Conservation (phyloP, 2,329 filamentous ascomycete species). For the Venturia pyrina region DNA sequence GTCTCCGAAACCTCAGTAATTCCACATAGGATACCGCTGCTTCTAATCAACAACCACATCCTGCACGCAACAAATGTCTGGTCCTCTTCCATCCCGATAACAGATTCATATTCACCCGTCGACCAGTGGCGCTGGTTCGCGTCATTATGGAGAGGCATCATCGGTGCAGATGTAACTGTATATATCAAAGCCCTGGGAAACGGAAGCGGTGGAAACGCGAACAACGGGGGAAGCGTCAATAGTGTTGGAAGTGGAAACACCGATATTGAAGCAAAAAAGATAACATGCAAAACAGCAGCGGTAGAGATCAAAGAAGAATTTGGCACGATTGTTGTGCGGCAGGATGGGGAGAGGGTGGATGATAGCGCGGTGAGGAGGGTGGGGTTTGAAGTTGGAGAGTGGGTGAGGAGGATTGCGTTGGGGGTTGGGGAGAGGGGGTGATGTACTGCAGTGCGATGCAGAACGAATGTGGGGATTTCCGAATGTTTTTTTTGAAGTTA, state of each 20-base stretch:
- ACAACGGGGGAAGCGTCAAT: too few species aligned
- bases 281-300: slow-evolving; percentile 12
- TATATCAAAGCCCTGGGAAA: slow-evolving; percentile 44
- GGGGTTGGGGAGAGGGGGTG: neutral
- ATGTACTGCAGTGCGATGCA: neutral
- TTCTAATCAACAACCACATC: slow-evolving; percentile 70
- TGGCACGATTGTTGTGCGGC: slow-evolving; percentile 29
- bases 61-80: slow-evolving; percentile 68
- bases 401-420: slow-evolving; percentile 37
- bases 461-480: too few species aligned
- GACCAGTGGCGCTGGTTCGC: slow-evolving; percentile 99
- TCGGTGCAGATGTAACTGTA: slow-evolving; percentile 71
- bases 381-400: slow-evolving; percentile 82
- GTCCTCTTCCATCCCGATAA: slow-evolving; percentile 62
- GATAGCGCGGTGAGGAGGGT: slow-evolving; percentile 56
- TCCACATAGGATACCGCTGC: slow-evolving; percentile 39
- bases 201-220: slow-evolving; percentile 16
- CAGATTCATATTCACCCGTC: slow-evolving; percentile 66
- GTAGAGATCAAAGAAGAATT: slow-evolving; percentile 32
- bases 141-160: slow-evolving; percentile 78
- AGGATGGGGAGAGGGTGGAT: slow-evolving; percentile 27
- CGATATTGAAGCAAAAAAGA: neutral
- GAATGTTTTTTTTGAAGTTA: too few species aligned
- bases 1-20: neutral
- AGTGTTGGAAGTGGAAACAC: neutral